These are phyloP conservation scores for Calocybe cyanea DNA, from an alignment of 768 basidiomycete species.

Conservation along the genomic window DNA sequence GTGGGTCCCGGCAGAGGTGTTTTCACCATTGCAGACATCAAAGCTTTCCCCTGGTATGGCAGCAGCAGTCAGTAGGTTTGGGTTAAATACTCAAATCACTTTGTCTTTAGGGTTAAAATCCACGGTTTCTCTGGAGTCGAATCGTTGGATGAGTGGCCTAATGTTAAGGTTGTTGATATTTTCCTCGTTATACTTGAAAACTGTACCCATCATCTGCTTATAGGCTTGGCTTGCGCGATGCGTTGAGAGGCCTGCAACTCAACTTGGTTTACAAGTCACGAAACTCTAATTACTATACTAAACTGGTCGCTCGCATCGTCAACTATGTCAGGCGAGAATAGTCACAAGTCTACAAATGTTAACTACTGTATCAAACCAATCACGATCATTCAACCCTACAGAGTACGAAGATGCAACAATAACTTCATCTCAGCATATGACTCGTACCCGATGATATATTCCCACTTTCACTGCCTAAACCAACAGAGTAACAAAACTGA, in stretches of 20 bases:
- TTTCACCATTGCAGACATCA: slow-evolving; percentile 71
- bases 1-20: slow-evolving; percentile 72
- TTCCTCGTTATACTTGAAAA: neutral
- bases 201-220: neutral
- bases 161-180: slow-evolving; percentile 18
- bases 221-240: slow-evolving; percentile 22
- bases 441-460: no score
- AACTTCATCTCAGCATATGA: no score
- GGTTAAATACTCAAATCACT: no score
- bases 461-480: no score
- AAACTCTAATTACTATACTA: slow-evolving; percentile 1
- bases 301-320: no score
- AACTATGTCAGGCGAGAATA: no score
- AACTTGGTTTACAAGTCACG: slow-evolving; percentile 17
- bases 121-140: slow-evolving; percentile 36
- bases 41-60: slow-evolving; percentile 61
- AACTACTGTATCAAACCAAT: no score
- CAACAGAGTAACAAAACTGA: no score
- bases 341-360: no score
- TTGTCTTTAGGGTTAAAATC: slow-evolving; percentile 62
- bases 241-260: slow-evolving; percentile 17
- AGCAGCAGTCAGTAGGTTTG: no score
- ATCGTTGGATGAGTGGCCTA: slow-evolving; percentile 18
- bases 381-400: no score
- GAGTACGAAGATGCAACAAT: no score